Conservation (phyloP, 2,329 filamentous ascomycete genomes). For the Colletotrichum tamarilloi region DNA sequence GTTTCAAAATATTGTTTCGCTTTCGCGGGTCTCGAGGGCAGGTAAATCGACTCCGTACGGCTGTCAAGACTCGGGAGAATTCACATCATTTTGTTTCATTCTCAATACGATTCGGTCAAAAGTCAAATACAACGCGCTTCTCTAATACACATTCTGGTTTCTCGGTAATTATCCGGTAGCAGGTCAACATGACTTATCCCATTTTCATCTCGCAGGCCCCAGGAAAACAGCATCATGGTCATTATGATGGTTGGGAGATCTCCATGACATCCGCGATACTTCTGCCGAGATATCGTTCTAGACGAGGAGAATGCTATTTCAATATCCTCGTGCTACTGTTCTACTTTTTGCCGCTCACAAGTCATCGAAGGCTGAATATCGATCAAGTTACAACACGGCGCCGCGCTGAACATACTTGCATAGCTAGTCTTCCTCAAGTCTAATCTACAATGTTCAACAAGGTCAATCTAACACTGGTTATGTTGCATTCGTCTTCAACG, state of each 20-base stretch:
- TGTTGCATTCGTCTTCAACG: background rate
- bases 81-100: background rate
- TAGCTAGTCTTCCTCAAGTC: too few relatives aligned
- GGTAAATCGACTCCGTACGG: background rate
- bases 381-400: too few relatives aligned
- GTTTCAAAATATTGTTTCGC: background rate
- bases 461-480: background rate
- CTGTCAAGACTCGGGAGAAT: background rate
- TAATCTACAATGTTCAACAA: background rate
- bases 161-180: background rate
- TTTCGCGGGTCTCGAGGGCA: background rate
- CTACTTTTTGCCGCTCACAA: too few relatives aligned
- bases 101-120: background rate
- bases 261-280: too few relatives aligned
- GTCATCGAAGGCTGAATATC: too few relatives aligned
- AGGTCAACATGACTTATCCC: background rate
- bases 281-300: too few relatives aligned
- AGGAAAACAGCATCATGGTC: background rate
- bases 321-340: too few relatives aligned
- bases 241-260: background rate
- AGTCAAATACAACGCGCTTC: background rate
- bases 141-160: background rate
- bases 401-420: too few relatives aligned
- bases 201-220: background rate
- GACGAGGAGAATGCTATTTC: too few relatives aligned